phyloP scores from a whole-genome alignment of 768 basidiomycete genomes.

The Mycena indigotica region DNA sequence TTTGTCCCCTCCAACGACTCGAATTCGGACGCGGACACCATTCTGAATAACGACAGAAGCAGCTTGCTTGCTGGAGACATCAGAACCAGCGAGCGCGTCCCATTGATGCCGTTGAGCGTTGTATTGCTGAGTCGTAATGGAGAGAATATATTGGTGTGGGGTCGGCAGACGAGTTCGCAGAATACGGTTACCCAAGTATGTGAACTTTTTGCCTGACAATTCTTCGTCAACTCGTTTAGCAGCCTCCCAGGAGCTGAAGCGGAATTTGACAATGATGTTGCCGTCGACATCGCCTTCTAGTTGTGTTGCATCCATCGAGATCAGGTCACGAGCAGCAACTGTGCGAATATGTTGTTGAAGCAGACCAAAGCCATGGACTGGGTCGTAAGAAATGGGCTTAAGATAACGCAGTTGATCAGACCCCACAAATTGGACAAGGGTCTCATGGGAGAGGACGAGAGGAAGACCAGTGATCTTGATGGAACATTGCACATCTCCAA shows the following conservation, averaged over 20 bases:
- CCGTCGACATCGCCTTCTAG: conserved; percentile 31
- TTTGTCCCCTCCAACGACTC: conserved; percentile 53
- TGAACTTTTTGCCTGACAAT: conserved; percentile 36
- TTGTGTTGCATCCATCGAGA: conserved; percentile 29
- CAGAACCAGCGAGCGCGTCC: conserved; percentile 43
- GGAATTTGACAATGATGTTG: conserved; percentile 39
- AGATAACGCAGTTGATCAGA: conserved; percentile 23
- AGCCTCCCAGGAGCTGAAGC: conserved; percentile 52
- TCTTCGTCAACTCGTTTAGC: conserved; percentile 42
- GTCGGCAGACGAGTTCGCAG: conserved; percentile 47
- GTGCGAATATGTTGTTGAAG: conserved; percentile 29
- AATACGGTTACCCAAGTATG: conserved; percentile 32
- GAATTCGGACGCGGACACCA: conserved; percentile 36
- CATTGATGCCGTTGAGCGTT: conserved; percentile 51
- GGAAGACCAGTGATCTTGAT: conserved; percentile 50
- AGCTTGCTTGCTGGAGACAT: conserved; percentile 33
- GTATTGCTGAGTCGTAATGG: conserved; percentile 51
- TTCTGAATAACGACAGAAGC: conserved; percentile 29
- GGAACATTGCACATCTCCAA: conserved; percentile 32
- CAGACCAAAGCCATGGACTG: conserved; percentile 22
- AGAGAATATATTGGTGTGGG: conserved; percentile 53
- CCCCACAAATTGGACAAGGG: conserved; percentile 35
- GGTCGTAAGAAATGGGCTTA: conserved; percentile 25
- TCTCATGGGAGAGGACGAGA: conserved; percentile 21
- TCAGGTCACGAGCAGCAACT: conserved; percentile 22